Evolutionary conservation across 2,329 filamentous ascomycete genomes (phyloP), one percentile per base, ranked within the genome.

Genomic region (Talaromyces sp.): DNA sequence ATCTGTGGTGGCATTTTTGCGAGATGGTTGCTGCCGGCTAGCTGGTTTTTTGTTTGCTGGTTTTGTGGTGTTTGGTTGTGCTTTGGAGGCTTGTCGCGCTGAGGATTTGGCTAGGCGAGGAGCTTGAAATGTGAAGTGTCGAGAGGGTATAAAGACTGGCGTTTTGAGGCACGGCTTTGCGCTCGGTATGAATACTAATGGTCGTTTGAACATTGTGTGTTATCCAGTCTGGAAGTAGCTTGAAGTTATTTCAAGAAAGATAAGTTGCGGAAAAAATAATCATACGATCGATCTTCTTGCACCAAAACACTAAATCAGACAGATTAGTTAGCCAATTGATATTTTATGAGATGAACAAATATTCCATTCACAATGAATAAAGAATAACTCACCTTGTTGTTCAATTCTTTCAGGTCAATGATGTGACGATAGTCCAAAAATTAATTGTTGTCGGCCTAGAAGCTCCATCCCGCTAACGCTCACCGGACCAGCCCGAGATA

Each of bases 391-490:
- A 56, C 53, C 31, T 56, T 36, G 25, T 22, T 10, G 11, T 25
- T 19, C 13, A 38, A 4, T 36, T 15, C n/a, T 56, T 7, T 56
- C 53, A 25, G 2, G 11, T 31, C 31, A 56, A 19, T 22, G 31
- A 22, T 56, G 53, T 15, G 31, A 19, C 38, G n/a, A 36, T 11
- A 22, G 31, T 38, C 19, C 19, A 38, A 15, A 36, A 56, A 56
- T 60, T n/a, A 61, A 22, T 22, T 59, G 36, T 45, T n/a, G 36
- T 59, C 38, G 36, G 56, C 38, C 31, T 40, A 31, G 19, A 54
- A 75, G 73, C 72, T 75, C 74, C 73, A 75, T 75, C 73, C 70
- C 70, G 72, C 74, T 77, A 67, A 67, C 65, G 61, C 65, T 75
- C 77, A 77, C 76, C 66, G 69, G 65, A 68, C 64, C 17, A 56